Base-by-base conservation (phyloP, 768 basidiomycete species). In the Lactarius psammicola region DNA sequence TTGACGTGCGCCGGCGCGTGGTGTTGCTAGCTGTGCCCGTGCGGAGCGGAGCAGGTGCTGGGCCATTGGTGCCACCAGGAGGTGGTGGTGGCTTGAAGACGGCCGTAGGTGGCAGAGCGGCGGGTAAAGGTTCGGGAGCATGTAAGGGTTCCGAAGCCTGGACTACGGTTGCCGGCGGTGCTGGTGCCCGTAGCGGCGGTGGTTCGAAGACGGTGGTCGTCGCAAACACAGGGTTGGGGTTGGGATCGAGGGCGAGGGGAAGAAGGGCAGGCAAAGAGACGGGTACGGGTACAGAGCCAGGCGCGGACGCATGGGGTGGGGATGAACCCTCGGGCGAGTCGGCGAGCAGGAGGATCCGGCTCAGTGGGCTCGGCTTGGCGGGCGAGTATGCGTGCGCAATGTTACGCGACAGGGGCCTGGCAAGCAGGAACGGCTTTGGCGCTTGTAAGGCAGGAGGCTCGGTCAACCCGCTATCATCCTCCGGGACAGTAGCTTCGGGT, bases 351-450 rank as follows among this genome's bases (percentile, higher is more conserved):
- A 92, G 80, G 60, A 93, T 91, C 13, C 90, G 83, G 66, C 89
- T 91, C 36, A 94, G 80, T 2, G 91, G 91, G 68, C 89, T 92
- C 0, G 92, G 91, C 73, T 85, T 87, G 2, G 80, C 87, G 33
- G 91, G 91, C 0, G 92, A 92, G 68, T 93, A 94, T 0, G 90
- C 89, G 68, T 94, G 91, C 4, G 84, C 80, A 87, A 90, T 89
- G 62, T 82, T 85, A 61, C 80, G 76, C 2, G 84, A 87, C 57
- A 87, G 77, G 13, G 90, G 89, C 71, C 89, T 92, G 2, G 89
- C 88, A 54, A 87, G 77, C 0, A 88, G 88, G 76, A 88, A 90
- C 1, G 83, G 79, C n/a, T 74, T 79, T 31, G 75, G 78, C n/a
- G 69, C 67, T 8, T 75, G 67, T 20, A 77, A 75, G 15, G 79